Conservation (phyloP, 139 green algal genomes). For the Chlamydomonas sphaeroides region DNA sequence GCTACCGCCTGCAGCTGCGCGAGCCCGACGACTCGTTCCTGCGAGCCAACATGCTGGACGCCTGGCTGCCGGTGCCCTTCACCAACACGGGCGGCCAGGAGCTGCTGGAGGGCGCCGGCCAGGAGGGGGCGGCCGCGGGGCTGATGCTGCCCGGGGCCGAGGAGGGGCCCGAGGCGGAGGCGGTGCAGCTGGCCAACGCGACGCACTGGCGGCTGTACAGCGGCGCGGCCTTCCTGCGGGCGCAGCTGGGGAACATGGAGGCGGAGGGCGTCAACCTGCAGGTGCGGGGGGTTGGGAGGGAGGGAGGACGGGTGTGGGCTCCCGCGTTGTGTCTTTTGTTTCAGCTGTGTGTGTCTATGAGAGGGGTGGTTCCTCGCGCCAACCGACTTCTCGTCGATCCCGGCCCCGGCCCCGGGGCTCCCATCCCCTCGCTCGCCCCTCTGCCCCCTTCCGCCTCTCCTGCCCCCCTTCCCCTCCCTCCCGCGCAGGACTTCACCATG, state of each 20-base stretch:
- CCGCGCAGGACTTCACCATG: conserved; percentile 60
- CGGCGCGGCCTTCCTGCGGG: conserved; percentile 48
- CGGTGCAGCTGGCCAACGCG: conserved; percentile 52
- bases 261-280: conserved; percentile 45
- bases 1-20: conserved; percentile 56
- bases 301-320: background rate
- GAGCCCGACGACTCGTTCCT: conserved; percentile 63
- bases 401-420: no score
- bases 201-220: conserved; percentile 57
- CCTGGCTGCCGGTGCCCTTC: conserved; percentile 49
- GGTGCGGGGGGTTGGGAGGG: background rate
- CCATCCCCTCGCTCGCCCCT: no score
- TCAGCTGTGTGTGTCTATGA: background rate
- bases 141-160: background rate
- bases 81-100: conserved; percentile 17
- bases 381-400: no score
- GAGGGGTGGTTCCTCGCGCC: background rate
- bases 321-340: background rate
- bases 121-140: background rate
- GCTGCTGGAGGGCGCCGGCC: background rate
- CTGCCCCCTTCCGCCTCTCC: no score
- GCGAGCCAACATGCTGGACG: conserved; percentile 47
- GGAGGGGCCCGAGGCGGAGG: background rate
- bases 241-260: conserved; percentile 35
- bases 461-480: background rate